A percentile compares a stretch with the other conserved stretches of the same genome.
Evolutionary conservation across 495 filamentous ascomycete species (phyloP).

Genomic region (Pseudomonodictys pantanalensis): DNA sequence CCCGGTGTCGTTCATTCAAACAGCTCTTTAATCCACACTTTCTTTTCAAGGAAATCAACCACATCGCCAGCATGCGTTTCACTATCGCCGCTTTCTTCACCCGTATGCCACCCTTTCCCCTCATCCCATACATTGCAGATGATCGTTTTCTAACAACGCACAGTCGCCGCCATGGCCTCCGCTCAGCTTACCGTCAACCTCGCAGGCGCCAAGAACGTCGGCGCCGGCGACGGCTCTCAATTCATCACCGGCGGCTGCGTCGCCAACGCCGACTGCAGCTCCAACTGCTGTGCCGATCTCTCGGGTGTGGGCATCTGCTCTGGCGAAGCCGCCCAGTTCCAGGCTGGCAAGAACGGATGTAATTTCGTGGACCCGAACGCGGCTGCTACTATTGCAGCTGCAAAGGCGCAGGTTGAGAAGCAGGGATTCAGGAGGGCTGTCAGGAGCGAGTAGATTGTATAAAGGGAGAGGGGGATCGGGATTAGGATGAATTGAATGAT

Average conservation of each 20-base stretch:
- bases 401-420: constrained; percentile 45
- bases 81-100: constrained; percentile 24
- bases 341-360: constrained; percentile 48
- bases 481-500: neutral
- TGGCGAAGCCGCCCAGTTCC: constrained; percentile 43
- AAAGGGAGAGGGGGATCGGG: neutral
- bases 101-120: constrained; percentile 4
- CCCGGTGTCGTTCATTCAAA: constrained; percentile 28
- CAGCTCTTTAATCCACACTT: neutral
- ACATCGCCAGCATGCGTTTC: constrained; percentile 20
- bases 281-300: constrained; percentile 46
- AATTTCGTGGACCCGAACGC: constrained; percentile 47
- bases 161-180: constrained; percentile 7
- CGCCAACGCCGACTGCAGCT: constrained; percentile 38
- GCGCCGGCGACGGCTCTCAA: constrained; percentile 17
- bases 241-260: constrained; percentile 30
- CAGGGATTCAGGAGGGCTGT: constrained; percentile 42
- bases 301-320: constrained; percentile 45
- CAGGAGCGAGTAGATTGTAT: neutral
- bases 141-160: neutral
- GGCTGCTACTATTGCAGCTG: constrained; percentile 42
- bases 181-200: constrained; percentile 13
- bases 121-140: neutral
- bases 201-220: constrained; percentile 18
- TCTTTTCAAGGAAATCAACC: neutral